Conservation (phyloP, 2,329 filamentous ascomycete species). For the Apiospora kogelbergensis region DNA sequence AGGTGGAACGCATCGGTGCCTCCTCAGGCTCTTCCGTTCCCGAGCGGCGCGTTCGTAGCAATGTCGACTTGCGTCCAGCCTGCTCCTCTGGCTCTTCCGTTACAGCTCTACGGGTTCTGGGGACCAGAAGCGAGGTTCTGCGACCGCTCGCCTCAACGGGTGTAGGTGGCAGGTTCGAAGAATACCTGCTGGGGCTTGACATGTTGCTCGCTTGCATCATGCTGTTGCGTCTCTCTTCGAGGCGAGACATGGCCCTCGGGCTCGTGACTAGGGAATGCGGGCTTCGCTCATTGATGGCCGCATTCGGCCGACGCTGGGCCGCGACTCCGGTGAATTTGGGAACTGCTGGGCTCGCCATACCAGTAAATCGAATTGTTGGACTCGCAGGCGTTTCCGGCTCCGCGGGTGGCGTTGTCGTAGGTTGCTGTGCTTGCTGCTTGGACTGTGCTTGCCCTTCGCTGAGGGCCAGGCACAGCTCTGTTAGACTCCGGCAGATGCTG, state of each 20-base stretch:
- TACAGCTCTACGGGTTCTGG: slow-evolving; percentile 45
- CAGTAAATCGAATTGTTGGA: slow-evolving; percentile 1
- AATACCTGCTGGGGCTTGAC: slow-evolving; percentile 40
- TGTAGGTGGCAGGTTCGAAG: slow-evolving; percentile 37
- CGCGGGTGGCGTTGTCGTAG: slow-evolving; percentile 17
- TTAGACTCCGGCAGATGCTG: slow-evolving; percentile 87
- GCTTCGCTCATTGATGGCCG: slow-evolving; percentile 38
- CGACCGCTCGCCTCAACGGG: slow-evolving; percentile 43
- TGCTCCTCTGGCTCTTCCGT: slow-evolving; percentile 51
- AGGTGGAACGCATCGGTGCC: slow-evolving; percentile 38
- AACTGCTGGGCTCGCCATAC: slow-evolving; percentile 42
- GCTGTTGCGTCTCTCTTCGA: slow-evolving; percentile 53
- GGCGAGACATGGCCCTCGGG: slow-evolving; percentile 49
- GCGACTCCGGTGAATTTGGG: slow-evolving; percentile 38
- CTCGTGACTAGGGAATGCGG: slow-evolving; percentile 39
- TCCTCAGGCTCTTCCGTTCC: slow-evolving; percentile 50
- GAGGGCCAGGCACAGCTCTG: slow-evolving; percentile 86
- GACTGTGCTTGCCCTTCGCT: slow-evolving; percentile 55
- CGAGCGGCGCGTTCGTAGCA: slow-evolving; percentile 45
- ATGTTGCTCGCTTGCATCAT: slow-evolving; percentile 45
- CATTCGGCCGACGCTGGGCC: slow-evolving; percentile 38
- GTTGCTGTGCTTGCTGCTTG: slow-evolving; percentile 32
- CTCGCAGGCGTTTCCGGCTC: slow-evolving; percentile 24
- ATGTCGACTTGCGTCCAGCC: slow-evolving; percentile 45
- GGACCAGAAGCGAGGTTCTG: slow-evolving; percentile 53